Base-by-base conservation (phyloP, 306 rosid species). In the Gynostemma pentaphyllum region DNA sequence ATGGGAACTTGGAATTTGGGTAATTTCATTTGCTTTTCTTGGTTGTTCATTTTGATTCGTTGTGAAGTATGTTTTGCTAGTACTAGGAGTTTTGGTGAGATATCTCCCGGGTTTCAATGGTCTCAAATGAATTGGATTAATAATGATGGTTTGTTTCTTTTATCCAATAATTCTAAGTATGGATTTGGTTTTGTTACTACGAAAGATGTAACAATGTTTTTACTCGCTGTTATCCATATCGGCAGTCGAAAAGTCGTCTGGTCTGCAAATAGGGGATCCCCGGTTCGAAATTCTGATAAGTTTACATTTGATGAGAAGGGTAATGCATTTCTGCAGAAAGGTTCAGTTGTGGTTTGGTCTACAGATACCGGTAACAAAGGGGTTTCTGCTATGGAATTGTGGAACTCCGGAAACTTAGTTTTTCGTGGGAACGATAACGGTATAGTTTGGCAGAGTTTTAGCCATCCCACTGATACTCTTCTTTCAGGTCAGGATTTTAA, bases 401-500 rank as follows among this genome's bases (percentile, higher is more conserved):
- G 26, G 61, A 82, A 84, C 66, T 72, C 76, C 0, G 99, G 99
- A n/a, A 88, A 92, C 45, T 75, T 92, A 75, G 88, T 78, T 62
- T 68, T 92, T 76, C 67, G 77, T 48, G 27, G 9, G 45, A 55
- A 55, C 82, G 82, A 19, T 9, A 79, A 42, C 9, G n/a, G 67
- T 4, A 26, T 76, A 4, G 59, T 84, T 66, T 92, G 99, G 99
- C 82, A 86, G 74, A 92, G 99, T 84, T 92, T 92, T 70, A 62
- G 68, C 48, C 82, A 86, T 68, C 99, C 99, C 18, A 86, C 96
- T 3, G 78, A 92, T 74, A 86, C 95, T 59, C 77, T 92, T 55
- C 56, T 88, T 42, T 81, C 88, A 68, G 66, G 40, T 29, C 99
- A 92, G 74, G 78, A 79, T n/a, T 84, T 84, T 72, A 60, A 14